Evolutionary conservation across 768 basidiomycete genomes (phyloP).

Genomic region (Tricholoma sp.): DNA sequence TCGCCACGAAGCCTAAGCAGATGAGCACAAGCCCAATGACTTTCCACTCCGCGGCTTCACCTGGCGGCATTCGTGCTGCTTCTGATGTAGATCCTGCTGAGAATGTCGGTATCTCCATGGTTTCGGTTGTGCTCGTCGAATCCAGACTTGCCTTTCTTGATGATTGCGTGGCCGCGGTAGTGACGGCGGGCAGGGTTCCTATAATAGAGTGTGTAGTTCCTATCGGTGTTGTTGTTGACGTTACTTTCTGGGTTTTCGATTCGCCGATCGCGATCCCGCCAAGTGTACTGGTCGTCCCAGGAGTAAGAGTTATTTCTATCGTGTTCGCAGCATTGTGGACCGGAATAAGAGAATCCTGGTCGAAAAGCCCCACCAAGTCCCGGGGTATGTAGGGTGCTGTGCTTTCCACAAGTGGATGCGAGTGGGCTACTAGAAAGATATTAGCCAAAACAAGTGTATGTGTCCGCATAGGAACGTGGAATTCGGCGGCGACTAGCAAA

Average conservation of each 20-base stretch:
- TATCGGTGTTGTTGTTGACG: not conserved
- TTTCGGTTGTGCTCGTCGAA: not conserved
- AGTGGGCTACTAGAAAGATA: slow-evolving; percentile 4
- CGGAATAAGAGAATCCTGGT: slow-evolving; percentile 2
- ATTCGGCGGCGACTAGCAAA: not conserved
- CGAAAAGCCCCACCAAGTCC: slow-evolving; percentile 17
- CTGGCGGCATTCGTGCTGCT: slow-evolving; percentile 28
- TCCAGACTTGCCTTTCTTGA: not conserved
- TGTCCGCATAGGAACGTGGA: not conserved
- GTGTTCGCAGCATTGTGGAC: not conserved
- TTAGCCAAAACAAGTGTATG: slow-evolving; percentile 7
- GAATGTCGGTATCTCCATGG: slow-evolving; percentile 1
- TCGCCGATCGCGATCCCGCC: not conserved
- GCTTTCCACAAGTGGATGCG: slow-evolving; percentile 8
- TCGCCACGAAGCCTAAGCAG: slow-evolving; percentile 53
- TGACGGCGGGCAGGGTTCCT: not conserved
- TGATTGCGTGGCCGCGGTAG: not conserved
- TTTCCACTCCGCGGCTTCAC: slow-evolving; percentile 57
- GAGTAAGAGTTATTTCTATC: not conserved
- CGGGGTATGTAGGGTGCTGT: not conserved
- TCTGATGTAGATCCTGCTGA: slow-evolving; percentile 8
- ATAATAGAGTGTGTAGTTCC: slow-evolving; percentile 3
- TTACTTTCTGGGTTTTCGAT: not conserved
- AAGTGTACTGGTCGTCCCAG: not conserved
- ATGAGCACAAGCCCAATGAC: slow-evolving; percentile 65